Base-by-base conservation (phyloP, 257 asterid genomes). In the Craterostigma plantagineum region DNA sequence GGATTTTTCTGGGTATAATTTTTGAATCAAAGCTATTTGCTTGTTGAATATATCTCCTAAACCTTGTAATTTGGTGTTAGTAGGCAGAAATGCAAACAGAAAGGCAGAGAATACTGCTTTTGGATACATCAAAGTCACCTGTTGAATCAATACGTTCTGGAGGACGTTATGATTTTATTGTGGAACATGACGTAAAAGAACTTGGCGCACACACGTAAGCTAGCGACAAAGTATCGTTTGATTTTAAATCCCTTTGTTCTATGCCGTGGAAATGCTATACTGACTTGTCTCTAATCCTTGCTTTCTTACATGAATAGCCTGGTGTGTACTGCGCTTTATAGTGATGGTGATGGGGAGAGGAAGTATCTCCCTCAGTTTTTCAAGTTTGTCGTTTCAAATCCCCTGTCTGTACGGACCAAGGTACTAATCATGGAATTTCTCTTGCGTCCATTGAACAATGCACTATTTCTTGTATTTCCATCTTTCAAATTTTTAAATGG, bases 11-110 rank as follows among this genome's bases (percentile, higher is more conserved):
- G 30, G 30, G 30, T 23, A 23, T 23, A 2, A n/a, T 23, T 23
- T 23, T 23, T 23, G 2, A 23, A 2, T 23, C 30, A 23, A 23
- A 23, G 30, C 30, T 2, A 23, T 2, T 6, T 23, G 30, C 30
- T 23, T 23, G 30, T 23, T 23, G 30, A 23, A 23, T n/a, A n/a
- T n/a, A n/a, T 23, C 30, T 23, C 30, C 30, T 23, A 23, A 23
- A 63, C 38, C 49, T 41, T 61, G 54, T 48, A 34, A 43, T 39
- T 73, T 49, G 33, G 43, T 63, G 42, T 64, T 52, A 49, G 54
- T 71, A 83, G 98, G 94, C 95, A 41, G 95, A 87, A 72, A 82
- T 87, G 51, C 98, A 87, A 65, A 87, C 98, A 33, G 98, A 83
- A 70, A 76, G 81, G 52, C 98, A 87, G 74, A 72, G 93, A 57